A percentile compares a stretch with the other conserved stretches of the same genome.
phyloP scores from a whole-genome alignment of 2,329 filamentous ascomycete species.

The Sporothrix pallida region DNA sequence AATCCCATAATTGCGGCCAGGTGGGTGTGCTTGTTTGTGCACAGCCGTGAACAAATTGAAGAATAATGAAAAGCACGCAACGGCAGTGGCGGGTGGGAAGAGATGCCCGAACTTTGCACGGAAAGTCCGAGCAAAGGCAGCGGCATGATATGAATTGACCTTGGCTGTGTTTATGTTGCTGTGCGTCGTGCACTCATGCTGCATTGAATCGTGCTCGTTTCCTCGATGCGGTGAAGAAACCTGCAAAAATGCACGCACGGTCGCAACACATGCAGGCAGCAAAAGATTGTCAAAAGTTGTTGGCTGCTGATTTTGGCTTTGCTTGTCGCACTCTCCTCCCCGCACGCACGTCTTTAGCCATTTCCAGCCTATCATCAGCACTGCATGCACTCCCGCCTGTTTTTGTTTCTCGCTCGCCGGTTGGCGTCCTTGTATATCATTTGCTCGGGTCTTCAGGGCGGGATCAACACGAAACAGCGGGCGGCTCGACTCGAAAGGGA shows the following conservation, averaged over 20 bases:
- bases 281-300: background rate
- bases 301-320: background rate
- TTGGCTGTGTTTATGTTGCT: background rate
- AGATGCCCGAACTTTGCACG: background rate
- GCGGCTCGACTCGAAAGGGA: constrained; percentile 35
- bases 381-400: background rate
- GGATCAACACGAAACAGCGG: constrained; percentile 28
- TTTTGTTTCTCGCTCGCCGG: constrained; percentile 18
- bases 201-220: background rate
- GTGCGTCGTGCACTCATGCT: background rate
- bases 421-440: constrained; percentile 3
- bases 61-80: constrained; percentile 2
- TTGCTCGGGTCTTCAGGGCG: constrained; percentile 18
- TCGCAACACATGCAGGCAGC: background rate
- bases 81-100: constrained; percentile 3
- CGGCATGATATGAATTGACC: constrained; percentile 24
- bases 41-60: background rate
- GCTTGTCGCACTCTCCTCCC: background rate
- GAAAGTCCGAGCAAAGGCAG: constrained; percentile 21
- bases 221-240: constrained; percentile 9
- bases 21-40: background rate
- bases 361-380: background rate
- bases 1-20: background rate
- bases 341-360: constrained; percentile 12
- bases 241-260: background rate